Conservation (phyloP, 1,284 basidiomycete species). For the Ceratobasidium sp. region DNA sequence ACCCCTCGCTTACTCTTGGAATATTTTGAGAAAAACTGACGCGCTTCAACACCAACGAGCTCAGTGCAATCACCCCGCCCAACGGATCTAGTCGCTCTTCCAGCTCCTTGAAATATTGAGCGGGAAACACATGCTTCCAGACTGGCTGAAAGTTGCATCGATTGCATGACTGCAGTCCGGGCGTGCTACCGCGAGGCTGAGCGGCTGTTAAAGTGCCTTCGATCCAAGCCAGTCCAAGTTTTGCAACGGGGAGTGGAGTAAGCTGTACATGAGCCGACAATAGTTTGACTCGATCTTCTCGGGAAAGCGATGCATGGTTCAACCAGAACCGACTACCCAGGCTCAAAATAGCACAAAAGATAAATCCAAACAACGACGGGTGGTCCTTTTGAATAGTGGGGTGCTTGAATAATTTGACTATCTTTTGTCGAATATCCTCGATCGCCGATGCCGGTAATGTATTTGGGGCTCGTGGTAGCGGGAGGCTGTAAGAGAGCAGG, state of each 20-base stretch:
- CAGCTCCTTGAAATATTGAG: conserved; percentile 6
- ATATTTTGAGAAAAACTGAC: conserved; percentile 16
- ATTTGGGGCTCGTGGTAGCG: background rate
- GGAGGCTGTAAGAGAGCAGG: too few relatives aligned
- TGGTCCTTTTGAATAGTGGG: conserved; percentile 2
- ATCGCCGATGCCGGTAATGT: background rate
- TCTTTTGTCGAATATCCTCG: conserved; percentile 9
- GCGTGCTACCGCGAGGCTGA: background rate
- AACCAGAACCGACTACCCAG: conserved; percentile 31
- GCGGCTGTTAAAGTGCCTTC: background rate
- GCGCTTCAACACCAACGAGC: background rate
- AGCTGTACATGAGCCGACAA: conserved; percentile 27
- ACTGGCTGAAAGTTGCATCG: conserved; percentile 10
- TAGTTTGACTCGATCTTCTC: conserved; percentile 38
- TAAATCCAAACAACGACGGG: conserved; percentile 30
- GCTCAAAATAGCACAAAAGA: conserved; percentile 36
- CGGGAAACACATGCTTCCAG: conserved; percentile 15
- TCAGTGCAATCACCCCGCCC: conserved; percentile 25
- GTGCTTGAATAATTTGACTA: conserved; percentile 27
- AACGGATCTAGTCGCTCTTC: conserved; percentile 8
- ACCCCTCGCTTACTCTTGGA: background rate
- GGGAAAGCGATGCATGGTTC: conserved; percentile 19
- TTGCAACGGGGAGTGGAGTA: conserved; percentile 21
- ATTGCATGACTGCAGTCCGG: conserved; percentile 4
- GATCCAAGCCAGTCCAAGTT: conserved; percentile 20